These are phyloP conservation scores for Parathielavia hyrcaniae DNA, from an alignment of 495 filamentous ascomycete genomes.

Conservation along the genomic window DNA sequence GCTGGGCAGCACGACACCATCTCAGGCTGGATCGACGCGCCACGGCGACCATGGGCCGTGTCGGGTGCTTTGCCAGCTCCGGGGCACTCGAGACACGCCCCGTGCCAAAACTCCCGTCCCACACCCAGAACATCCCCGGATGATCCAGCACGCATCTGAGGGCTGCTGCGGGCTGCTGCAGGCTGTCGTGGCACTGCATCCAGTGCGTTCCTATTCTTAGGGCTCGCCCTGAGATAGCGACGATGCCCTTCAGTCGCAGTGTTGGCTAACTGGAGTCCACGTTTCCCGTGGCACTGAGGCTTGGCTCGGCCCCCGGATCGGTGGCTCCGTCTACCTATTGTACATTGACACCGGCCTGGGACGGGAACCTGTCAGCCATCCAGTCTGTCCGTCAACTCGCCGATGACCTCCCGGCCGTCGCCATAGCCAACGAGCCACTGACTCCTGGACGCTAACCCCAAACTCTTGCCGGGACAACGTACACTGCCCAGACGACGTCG, in stretches of 20 bases:
- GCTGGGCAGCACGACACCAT: slow-evolving; percentile 10
- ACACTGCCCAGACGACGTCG: slow-evolving; percentile 17
- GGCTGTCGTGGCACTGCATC: slow-evolving; percentile 33
- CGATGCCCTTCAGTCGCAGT: slow-evolving; percentile 13
- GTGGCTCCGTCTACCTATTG: slow-evolving; percentile 23
- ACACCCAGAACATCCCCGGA: slow-evolving; percentile 21
- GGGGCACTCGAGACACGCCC: slow-evolving; percentile 19
- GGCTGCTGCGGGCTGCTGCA: slow-evolving; percentile 10
- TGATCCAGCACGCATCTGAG: slow-evolving; percentile 23
- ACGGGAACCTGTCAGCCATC: slow-evolving; percentile 12
- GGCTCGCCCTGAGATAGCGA: slow-evolving; percentile 22
- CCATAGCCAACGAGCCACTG: background rate
- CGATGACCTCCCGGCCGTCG: slow-evolving; percentile 18
- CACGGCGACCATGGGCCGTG: slow-evolving; percentile 11
- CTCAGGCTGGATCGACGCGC: slow-evolving; percentile 16
- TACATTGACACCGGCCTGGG: background rate
- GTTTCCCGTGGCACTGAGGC: slow-evolving; percentile 22
- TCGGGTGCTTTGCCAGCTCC: slow-evolving; percentile 20
- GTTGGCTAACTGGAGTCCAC: slow-evolving; percentile 30
- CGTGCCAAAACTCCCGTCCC: background rate
- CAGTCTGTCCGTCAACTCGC: slow-evolving; percentile 12
- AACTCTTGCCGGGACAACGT: background rate
- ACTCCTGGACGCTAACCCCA: background rate
- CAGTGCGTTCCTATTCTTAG: slow-evolving; percentile 31
- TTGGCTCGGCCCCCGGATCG: slow-evolving; percentile 23